These are phyloP conservation scores for Scenedesmus sp. DNA, from an alignment of 163 green algal species.

Conservation along the genomic window DNA sequence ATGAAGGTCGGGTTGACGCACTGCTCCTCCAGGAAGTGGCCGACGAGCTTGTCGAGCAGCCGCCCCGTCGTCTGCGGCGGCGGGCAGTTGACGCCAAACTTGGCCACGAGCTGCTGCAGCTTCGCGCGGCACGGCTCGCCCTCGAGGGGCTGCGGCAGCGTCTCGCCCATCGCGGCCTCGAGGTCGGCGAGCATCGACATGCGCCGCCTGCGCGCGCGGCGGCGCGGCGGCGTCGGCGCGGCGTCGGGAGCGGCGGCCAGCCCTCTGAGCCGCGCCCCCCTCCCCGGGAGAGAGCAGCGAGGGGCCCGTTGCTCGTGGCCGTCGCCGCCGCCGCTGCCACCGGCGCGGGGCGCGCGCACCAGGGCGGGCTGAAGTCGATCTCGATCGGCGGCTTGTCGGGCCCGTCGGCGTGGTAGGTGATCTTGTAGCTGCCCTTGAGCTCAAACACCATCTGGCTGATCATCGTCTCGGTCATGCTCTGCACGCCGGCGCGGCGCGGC, in stretches of 20 bases:
- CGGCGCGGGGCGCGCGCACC: conserved; percentile 47
- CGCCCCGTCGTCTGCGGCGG: conserved; percentile 88
- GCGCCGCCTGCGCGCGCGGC: no score
- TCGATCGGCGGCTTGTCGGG: conserved; percentile 79
- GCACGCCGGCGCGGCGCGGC: no score
- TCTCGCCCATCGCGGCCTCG: conserved; percentile 80
- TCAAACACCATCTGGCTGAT: conserved; percentile 90
- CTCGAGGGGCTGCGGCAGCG: conserved; percentile 81
- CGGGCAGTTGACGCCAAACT: conserved; percentile 85
- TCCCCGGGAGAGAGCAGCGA: no score
- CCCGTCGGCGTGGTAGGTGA: conserved; percentile 94
- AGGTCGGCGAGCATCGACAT: conserved; percentile 83
- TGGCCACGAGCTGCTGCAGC: conserved; percentile 59
- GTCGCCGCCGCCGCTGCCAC: no score
- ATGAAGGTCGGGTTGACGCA: conserved; percentile 98
- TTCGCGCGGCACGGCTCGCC: conserved; percentile 72
- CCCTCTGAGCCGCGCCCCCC: no score
- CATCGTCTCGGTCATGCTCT: conserved; percentile 94
- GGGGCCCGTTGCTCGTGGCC: no score
- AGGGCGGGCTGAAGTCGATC: conserved; percentile 99
- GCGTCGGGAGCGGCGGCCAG: no score
- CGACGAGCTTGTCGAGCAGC: conserved; percentile 97
- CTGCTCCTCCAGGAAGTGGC: conserved; percentile 95
- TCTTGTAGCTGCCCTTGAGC: conserved; percentile 93
- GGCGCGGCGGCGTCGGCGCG: no score